These are phyloP conservation scores for Malus fusca DNA, from an alignment of 306 rosid species.

Conservation along the genomic window DNA sequence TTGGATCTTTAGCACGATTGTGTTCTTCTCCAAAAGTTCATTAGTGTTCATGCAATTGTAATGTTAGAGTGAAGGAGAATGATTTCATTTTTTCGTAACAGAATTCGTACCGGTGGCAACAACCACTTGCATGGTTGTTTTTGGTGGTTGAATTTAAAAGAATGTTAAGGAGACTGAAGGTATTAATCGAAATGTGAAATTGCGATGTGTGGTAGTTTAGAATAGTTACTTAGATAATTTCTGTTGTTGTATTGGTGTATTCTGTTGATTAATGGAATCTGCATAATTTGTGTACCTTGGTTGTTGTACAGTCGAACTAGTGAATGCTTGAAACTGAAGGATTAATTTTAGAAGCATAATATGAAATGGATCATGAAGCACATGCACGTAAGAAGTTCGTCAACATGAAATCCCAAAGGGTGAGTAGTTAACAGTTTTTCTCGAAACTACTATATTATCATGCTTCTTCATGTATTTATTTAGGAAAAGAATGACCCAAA, in stretches of 20 bases:
- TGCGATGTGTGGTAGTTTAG: neutral
- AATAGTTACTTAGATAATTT: neutral
- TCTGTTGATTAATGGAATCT: neutral
- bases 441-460: neutral
- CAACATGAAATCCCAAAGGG: conserved; percentile 65
- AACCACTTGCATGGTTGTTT: neutral
- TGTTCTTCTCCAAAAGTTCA: neutral
- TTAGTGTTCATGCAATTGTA: neutral
- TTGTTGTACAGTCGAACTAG: conserved; percentile 1
- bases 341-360: conserved; percentile 17
- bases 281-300: neutral
- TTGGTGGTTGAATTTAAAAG: neutral
- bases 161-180: neutral
- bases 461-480: neutral
- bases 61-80: neutral
- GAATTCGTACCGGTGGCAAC: too few species aligned
- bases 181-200: neutral
- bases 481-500: neutral
- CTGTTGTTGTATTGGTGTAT: neutral
- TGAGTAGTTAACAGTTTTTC: conserved; percentile 16
- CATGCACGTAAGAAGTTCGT: conserved; percentile 45
- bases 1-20: neutral
- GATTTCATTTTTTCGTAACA: too few species aligned
- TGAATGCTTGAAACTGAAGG: conserved; percentile 33
- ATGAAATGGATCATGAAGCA: conserved; percentile 57